Evolutionary conservation across 371 early-diverging fungal genomes (phyloP).

Genomic region (Rhizopus stolonifer): DNA sequence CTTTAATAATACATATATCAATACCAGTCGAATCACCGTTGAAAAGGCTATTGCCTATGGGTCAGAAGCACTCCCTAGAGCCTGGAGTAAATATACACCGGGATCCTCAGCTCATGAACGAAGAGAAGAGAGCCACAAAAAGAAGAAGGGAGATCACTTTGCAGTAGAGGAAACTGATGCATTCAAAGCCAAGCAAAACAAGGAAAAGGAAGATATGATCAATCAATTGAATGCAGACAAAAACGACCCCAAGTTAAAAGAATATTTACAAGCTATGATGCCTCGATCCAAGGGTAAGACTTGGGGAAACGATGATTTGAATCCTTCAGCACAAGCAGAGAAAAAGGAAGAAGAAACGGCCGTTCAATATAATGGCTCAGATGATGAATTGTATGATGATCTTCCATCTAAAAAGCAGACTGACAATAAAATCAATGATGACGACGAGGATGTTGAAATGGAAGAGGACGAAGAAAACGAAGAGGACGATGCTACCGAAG

Average conservation of each 20-base stretch:
- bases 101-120: conserved; percentile 71
- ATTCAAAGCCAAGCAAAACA: conserved; percentile 29
- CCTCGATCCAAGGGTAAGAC: conserved; percentile 76
- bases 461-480: conserved; percentile 18
- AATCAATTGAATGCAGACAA: conserved; percentile 61
- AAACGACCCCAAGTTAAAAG: conserved; percentile 77
- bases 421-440: conserved; percentile 25
- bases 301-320: conserved; percentile 91
- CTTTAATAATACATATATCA: conserved; percentile 90
- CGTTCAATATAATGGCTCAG: conserved; percentile 62
- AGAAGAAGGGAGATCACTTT: conserved; percentile 35
- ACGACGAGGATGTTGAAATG: conserved; percentile 31
- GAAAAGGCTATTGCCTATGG: conserved; percentile 86
- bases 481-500: conserved; percentile 13
- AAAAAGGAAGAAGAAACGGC: conserved; percentile 34
- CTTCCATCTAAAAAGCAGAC: conserved; percentile 46
- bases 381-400: conserved; percentile 73
- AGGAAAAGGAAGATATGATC: conserved; percentile 49
- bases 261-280: conserved; percentile 88
- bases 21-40: conserved; percentile 84
- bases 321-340: conserved; percentile 25
- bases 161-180: conserved; percentile 48
- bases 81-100: conserved; percentile 86
- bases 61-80: conserved; percentile 75
- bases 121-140: conserved; percentile 28